Base-by-base conservation (phyloP, 768 basidiomycete species). In the Mycena indigotica region DNA sequence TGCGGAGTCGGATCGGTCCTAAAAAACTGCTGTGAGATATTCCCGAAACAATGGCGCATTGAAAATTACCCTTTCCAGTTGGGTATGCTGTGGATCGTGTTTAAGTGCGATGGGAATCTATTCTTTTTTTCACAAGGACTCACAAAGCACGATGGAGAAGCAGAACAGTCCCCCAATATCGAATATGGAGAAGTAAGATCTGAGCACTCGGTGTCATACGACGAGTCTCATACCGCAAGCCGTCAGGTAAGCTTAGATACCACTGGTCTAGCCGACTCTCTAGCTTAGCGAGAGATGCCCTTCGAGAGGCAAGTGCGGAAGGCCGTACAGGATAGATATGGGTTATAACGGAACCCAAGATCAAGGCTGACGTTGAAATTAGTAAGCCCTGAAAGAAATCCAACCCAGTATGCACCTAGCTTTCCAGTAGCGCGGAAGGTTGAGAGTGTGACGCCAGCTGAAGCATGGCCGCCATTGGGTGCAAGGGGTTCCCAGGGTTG, bases 101-200 rank as follows among this genome's bases (percentile, higher is more conserved):
- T 60, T 66, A 19, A 67, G 51, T 15, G n/a, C n/a, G n/a, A n/a
- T n/a, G n/a, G n/a, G n/a, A n/a, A 57, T 55, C 25, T 52, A 24
- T 3, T 17, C 29, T 41, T 45, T 45, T 44, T 5, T n/a, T 16
- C 45, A 60, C 32, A 40, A 17, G 16, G 24, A 80, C 90, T 79
- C 70, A 91, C 90, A 91, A 93, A 16, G 88, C 89, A 51, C 91
- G 81, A 69, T 92, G 82, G 35, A 92, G 76, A 32, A 93, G 74
- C 13, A 93, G 75, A 4, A 92, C 85, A 17, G 88, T 79, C 5
- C 83, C 84, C 84, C 88, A 89, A 68, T 93, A 92, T 60, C 88
- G 79, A 55, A 89, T 78, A 63, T 93, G 88, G 39, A 92, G 73
- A 45, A 84, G 79, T 28, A 91, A 69, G 24, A 91, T 78, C 52